Conservation (phyloP, 495 filamentous ascomycete species). For the Penicillium simplicissimum region DNA sequence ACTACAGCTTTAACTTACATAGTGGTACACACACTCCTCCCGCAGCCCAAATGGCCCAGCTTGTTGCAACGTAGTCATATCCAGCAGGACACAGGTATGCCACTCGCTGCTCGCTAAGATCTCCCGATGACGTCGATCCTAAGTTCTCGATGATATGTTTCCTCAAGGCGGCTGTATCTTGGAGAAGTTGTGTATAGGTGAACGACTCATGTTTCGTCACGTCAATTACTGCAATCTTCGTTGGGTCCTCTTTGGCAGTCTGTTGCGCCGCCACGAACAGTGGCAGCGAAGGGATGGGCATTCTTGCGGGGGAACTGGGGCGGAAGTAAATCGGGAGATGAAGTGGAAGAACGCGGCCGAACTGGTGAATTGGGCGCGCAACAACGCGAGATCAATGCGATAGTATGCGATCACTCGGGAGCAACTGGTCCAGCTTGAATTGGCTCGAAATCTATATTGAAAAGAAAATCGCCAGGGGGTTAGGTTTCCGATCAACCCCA, state of each 20-base stretch:
- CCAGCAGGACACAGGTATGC: conserved; percentile 85
- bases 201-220: conserved; percentile 68
- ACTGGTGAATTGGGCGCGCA: not conserved
- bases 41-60: conserved; percentile 45
- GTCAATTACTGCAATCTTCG: conserved; percentile 73
- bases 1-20: conserved; percentile 30
- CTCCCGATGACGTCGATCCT: conserved; percentile 40
- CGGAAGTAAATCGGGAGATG: not conserved
- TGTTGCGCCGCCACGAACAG: conserved; percentile 64
- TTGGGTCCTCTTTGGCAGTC: conserved; percentile 58
- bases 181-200: conserved; percentile 75
- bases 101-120: conserved; percentile 72
- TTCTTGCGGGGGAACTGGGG: conserved; percentile 2
- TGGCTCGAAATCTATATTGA: not conserved
- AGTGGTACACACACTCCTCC: conserved; percentile 45
- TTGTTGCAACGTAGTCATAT: conserved; percentile 88
- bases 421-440: not conserved
- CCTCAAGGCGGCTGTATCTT: conserved; percentile 68
- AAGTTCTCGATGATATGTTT: conserved; percentile 58
- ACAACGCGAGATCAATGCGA: not conserved
- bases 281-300: conserved; percentile 65
- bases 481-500: conserved; percentile 9
- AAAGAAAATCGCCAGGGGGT: not conserved
- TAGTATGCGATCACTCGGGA: not conserved
- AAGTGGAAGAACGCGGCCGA: not conserved